A percentile compares a stretch with the other conserved stretches of the same genome.
phyloP scores from a whole-genome alignment of 352 stramenopile species.

The Phytopythium helicoides region DNA sequence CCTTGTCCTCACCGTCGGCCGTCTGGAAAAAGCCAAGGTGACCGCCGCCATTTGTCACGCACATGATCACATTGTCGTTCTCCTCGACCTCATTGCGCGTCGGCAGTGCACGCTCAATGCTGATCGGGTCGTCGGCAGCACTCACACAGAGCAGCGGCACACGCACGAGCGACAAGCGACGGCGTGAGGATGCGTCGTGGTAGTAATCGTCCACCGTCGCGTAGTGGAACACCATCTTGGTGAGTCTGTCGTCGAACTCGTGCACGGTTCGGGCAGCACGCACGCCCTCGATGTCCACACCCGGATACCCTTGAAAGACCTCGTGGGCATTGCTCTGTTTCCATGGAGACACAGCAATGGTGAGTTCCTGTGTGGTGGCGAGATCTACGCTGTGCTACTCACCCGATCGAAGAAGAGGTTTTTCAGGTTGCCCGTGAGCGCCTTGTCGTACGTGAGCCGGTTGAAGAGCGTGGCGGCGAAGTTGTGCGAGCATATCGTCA shows the following conservation, averaged over 20 bases:
- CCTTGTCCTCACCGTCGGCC: slow-evolving; percentile 12
- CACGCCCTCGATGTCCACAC: slow-evolving; percentile 43
- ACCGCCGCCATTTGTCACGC: slow-evolving; percentile 55
- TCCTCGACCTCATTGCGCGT: slow-evolving; percentile 21
- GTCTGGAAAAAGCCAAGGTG: slow-evolving; percentile 73
- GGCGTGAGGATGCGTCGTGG: slow-evolving; percentile 42
- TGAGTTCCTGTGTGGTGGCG: too few relatives aligned
- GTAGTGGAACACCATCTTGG: slow-evolving; percentile 56
- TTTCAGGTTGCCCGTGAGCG: slow-evolving; percentile 52
- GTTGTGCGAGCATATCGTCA: slow-evolving; percentile 50
- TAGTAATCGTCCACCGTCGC: slow-evolving; percentile 62
- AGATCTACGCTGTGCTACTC: neutral
- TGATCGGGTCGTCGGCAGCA: slow-evolving; percentile 63
- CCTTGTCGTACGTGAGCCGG: slow-evolving; percentile 60
- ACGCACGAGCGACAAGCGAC: slow-evolving; percentile 26
- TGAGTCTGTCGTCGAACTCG: slow-evolving; percentile 68
- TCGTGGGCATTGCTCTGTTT: slow-evolving; percentile 41
- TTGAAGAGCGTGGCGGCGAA: slow-evolving; percentile 50
- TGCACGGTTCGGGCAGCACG: slow-evolving; percentile 29
- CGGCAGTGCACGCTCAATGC: slow-evolving; percentile 31
- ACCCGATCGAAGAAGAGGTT: slow-evolving; percentile 64
- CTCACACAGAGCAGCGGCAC: slow-evolving; percentile 68
- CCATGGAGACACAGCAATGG: neutral
- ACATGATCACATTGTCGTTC: slow-evolving; percentile 67
- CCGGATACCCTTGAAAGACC: slow-evolving; percentile 39